Evolutionary conservation across 2,329 filamentous ascomycete genomes (phyloP), one percentile per base, ranked within the genome.

Genomic region (Fusarium bactridioides): DNA sequence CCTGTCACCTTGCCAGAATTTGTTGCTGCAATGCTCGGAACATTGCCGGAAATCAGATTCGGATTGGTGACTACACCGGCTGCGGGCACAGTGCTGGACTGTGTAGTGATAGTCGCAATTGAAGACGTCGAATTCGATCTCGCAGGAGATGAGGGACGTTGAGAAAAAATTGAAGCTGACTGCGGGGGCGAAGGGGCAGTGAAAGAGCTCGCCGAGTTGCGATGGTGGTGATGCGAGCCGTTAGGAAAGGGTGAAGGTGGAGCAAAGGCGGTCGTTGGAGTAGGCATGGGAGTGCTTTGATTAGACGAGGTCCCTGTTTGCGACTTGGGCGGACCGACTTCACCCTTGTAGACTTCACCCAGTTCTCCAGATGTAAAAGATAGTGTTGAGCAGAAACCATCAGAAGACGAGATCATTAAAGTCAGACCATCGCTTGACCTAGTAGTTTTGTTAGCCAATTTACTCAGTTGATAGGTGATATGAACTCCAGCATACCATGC

Each of bases 361-460:
- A 99, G 85, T 80, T 99, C 96, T 13, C 94, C 93, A 5, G 92
- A 85, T 3, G 89, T 83, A 79, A 99, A 99, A 0, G 94, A 93
- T 10, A 99, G 85, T 0, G 93, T 92, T 0, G 96, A 99, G 81
- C 96, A 99, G 84, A 98, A 99, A 0, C 96, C 96, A 81, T 99
- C 96, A 0, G 96, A 98, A 0, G 96, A 99, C n/a, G 94, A 96
- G 84, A 99, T 97, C 55, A 99, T 86, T 27, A 99, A 85, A 4
- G 85, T 86, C 35, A 82, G 76, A 38, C 87, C 87, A 64, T 88
- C 86, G 58, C 80, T 86, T 48, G 86, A 85, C 85, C 85, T 86
- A 58, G 33, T 41, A 31, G 13, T 40, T 64, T 79, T 71, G n/a
- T 51, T 64, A 77, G 84, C 77, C 58, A 41, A 44, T 29, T 18